A percentile compares a stretch with the other conserved stretches of the same genome.
phyloP scores from a whole-genome alignment of 2,329 filamentous ascomycete species.

The Talaromyces piceae region DNA sequence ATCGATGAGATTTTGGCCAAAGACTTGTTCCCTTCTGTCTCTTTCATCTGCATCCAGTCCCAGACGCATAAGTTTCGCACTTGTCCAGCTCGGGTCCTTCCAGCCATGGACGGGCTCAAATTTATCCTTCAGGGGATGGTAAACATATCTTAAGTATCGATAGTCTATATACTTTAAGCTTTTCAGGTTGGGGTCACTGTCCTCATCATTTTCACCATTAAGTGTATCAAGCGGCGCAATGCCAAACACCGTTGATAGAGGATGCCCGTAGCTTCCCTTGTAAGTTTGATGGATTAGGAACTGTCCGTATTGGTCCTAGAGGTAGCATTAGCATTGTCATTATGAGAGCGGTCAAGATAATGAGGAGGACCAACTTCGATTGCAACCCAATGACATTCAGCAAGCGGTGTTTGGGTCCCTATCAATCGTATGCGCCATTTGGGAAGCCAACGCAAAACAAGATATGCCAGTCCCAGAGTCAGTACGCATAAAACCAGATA shows the following conservation, averaged over 20 bases:
- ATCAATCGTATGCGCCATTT: constrained; percentile 73
- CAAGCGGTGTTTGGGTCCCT: constrained; percentile 61
- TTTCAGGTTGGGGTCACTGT: constrained; percentile 66
- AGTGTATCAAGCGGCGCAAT: constrained; percentile 46
- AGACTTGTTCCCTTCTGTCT: constrained; percentile 72
- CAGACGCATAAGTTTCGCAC: constrained; percentile 63
- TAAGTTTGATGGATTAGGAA: constrained; percentile 68
- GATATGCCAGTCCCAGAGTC: constrained; percentile 70
- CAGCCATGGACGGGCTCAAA: constrained; percentile 81
- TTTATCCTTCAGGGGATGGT: constrained; percentile 79
- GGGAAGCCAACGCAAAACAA: constrained; percentile 84
- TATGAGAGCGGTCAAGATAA: not conserved
- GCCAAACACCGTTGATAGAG: constrained; percentile 55
- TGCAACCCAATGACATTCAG: constrained; percentile 81
- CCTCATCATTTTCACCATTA: constrained; percentile 62
- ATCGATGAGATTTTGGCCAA: constrained; percentile 84
- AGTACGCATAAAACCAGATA: constrained; percentile 65
- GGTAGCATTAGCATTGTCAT: constrained; percentile 13
- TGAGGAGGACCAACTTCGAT: constrained; percentile 56
- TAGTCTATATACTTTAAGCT: constrained; percentile 77
- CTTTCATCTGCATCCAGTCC: constrained; percentile 88
- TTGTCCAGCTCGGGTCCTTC: constrained; percentile 88
- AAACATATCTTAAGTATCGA: constrained; percentile 88
- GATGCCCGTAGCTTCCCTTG: constrained; percentile 50
- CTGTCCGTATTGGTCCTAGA: constrained; percentile 88